Base-by-base conservation (phyloP, 495 filamentous ascomycete genomes). In the Parmelia sp. region DNA sequence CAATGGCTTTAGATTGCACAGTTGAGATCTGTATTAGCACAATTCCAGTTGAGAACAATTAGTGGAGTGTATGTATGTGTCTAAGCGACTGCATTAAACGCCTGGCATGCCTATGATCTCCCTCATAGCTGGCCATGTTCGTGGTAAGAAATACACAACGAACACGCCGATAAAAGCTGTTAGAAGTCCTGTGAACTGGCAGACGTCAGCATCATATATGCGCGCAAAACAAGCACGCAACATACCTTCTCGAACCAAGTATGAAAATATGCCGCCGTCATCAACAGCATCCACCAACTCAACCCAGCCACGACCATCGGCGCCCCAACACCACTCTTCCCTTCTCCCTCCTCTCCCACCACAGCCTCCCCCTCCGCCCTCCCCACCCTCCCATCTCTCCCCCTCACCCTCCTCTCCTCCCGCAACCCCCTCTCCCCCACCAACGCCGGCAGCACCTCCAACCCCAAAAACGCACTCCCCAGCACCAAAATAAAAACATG, bases 251-350 rank as follows among this genome's bases (percentile, higher is more conserved):
- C 94, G 72, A 92, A 86, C 94, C 93, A 97, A 7, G 94, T 97
- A 74, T 98, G 94, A 65, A 98, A 98, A 78, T 92, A 97, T 53
- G 91, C 88, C 15, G 92, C 91, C 49, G 94, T 98, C 94, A 98
- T 98, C 57, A 97, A 79, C 29, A 55, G 29, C 51, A 55, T 55
- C 89, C 91, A 97, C 83, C 84, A 87, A 65, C 85, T 87, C 71
- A 96, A 68, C 8, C 75, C 84, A 23, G 73, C 70, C 57, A 82
- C 76, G n/a, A 64, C 70, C 68, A 60, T 31, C 31, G 55, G 55
- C 1, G 31, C 71, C 77, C 61, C 72, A 83, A 73, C 72, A 73
- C 71, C 69, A 87, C 71, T 67, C 85, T 72, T 51, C 70, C 82
- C 71, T 84, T 80, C 21, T 78, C 72, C 68, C 70, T 76, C 68